Evolutionary conservation across 176 grass and related monocot genomes (phyloP).

Genomic region (Poa pratensis): DNA sequence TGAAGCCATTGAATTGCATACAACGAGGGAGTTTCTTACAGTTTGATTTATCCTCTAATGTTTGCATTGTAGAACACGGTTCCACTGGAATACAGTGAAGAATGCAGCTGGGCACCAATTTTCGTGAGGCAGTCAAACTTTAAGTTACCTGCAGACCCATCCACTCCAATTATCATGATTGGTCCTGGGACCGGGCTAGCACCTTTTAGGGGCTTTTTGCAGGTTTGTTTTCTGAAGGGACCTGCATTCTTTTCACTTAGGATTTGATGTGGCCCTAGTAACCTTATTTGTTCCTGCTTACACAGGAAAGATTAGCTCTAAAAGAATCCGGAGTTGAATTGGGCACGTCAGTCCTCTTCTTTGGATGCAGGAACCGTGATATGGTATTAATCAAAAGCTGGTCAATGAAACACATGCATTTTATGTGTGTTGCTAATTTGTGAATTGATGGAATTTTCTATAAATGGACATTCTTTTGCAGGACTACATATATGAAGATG

Average conservation of each 20-base stretch:
- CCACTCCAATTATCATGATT: constrained; percentile 94
- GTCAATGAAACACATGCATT: neutral
- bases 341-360: constrained; percentile 75
- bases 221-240: constrained; percentile 62
- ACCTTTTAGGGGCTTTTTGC: constrained; percentile 96
- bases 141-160: constrained; percentile 72
- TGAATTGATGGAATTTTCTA: constrained; percentile 15
- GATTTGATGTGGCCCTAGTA: constrained; percentile 5
- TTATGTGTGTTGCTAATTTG: constrained; percentile 3
- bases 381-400: constrained; percentile 56
- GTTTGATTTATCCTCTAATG: constrained; percentile 31
- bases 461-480: constrained; percentile 40
- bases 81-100: constrained; percentile 77
- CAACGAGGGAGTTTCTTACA: neutral
- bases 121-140: constrained; percentile 95
- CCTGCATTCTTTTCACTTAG: neutral
- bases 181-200: constrained; percentile 94
- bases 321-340: constrained; percentile 78
- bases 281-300: constrained; percentile 22
- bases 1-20: constrained; percentile 18
- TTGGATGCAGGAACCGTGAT: constrained; percentile 91
- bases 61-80: constrained; percentile 65
- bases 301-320: constrained; percentile 83
- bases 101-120: constrained; percentile 96
- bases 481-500: constrained; percentile 98